Conservation (phyloP, 164 flowering plant genomes). For the Litsea cubeba region DNA sequence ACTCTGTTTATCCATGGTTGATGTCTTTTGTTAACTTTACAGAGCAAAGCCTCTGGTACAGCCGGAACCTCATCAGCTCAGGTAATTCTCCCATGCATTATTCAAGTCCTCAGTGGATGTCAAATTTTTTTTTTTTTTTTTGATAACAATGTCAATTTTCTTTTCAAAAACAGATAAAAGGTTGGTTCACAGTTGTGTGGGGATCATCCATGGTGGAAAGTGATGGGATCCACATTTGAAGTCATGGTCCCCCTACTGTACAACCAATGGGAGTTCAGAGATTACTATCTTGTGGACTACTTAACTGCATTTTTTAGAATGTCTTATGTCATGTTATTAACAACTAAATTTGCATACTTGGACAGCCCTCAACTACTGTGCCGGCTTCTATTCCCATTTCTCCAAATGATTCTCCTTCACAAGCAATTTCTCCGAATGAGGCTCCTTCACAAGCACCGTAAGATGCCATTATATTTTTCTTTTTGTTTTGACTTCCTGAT, state of each 20-base stretch:
- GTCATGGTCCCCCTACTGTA: too few relatives aligned
- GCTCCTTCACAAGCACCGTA: constrained; percentile 39
- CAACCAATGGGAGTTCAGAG: too few relatives aligned
- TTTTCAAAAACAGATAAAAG: too few relatives aligned
- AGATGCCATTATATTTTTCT: constrained; percentile 18
- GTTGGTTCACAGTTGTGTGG: too few relatives aligned
- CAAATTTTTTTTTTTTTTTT: not conserved
- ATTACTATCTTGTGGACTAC: not conserved
- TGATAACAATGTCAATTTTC: not conserved
- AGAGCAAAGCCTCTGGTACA: constrained; percentile 66
- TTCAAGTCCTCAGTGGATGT: constrained; percentile 1
- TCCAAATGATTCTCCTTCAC: constrained; percentile 35
- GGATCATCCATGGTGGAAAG: too few relatives aligned
- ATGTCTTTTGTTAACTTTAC: constrained; percentile 15
- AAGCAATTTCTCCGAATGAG: constrained; percentile 37
- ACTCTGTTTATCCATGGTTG: not conserved
- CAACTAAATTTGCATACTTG: not conserved
- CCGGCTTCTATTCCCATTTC: constrained; percentile 30
- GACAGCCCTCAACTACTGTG: constrained; percentile 31
- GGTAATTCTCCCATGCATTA: constrained; percentile 27
- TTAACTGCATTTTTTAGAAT: not conserved
- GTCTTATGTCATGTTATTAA: constrained; percentile 1
- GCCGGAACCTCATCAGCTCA: constrained; percentile 64
- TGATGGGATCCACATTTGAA: too few relatives aligned
- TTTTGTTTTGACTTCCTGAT: not conserved